Evolutionary conservation across 495 filamentous ascomycete genomes (phyloP).

Genomic region (Annulohypoxylon stygium): DNA sequence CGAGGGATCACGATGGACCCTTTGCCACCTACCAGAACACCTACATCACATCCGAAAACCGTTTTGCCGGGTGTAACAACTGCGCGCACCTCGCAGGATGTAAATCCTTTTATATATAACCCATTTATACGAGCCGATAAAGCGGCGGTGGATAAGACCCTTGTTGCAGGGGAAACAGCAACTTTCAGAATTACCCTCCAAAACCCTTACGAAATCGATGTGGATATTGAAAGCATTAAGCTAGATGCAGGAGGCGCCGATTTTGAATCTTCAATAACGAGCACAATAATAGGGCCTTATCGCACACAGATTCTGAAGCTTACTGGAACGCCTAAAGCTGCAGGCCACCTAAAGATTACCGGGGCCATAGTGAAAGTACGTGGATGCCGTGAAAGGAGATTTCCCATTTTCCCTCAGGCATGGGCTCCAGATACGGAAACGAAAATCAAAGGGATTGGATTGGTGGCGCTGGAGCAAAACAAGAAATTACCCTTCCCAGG

Average conservation of each 20-base stretch:
- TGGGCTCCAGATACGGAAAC: slow-evolving; percentile 78
- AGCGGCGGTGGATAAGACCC: slow-evolving; percentile 69
- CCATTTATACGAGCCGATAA: slow-evolving; percentile 80
- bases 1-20: slow-evolving; percentile 79
- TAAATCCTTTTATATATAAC: slow-evolving; percentile 93
- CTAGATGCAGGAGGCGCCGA: slow-evolving; percentile 77
- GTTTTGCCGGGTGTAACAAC: slow-evolving; percentile 75
- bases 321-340: slow-evolving; percentile 71
- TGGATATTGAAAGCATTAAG: slow-evolving; percentile 86
- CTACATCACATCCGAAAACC: slow-evolving; percentile 77
- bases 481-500: slow-evolving; percentile 51
- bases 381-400: slow-evolving; percentile 83
- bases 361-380: slow-evolving; percentile 84
- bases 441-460: slow-evolving; percentile 81
- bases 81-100: slow-evolving; percentile 66
- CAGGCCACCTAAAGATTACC: slow-evolving; percentile 77
- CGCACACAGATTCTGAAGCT: slow-evolving; percentile 83
- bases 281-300: slow-evolving; percentile 79
- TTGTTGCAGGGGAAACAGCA: slow-evolving; percentile 81
- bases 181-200: slow-evolving; percentile 86
- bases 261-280: slow-evolving; percentile 74
- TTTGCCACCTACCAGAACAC: slow-evolving; percentile 62
- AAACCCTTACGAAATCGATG: slow-evolving; percentile 92
- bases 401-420: slow-evolving; percentile 82
- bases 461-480: slow-evolving; percentile 68